A percentile compares a stretch with the other conserved stretches of the same genome.
Evolutionary conservation across 345 rosid species (phyloP).

Genomic region (Eucalyptus pauciflora): DNA sequence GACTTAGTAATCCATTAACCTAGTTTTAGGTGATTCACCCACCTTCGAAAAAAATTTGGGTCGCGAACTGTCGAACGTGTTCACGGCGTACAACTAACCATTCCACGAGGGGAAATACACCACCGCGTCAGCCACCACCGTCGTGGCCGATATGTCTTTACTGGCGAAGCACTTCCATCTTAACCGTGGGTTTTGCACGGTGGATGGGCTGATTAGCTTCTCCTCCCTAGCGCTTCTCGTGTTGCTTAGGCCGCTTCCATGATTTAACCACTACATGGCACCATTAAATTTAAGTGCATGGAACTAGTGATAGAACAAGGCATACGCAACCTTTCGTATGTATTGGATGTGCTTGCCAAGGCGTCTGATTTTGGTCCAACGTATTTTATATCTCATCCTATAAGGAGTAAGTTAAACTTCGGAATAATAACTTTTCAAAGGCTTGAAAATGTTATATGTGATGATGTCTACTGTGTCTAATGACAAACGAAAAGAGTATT

Average conservation of each 20-base stretch:
- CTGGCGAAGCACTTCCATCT: constrained; percentile 35
- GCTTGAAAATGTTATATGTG: background rate
- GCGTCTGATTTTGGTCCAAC: background rate
- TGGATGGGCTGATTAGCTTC: constrained; percentile 3
- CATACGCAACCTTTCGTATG: background rate
- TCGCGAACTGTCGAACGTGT: constrained; percentile 12
- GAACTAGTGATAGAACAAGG: background rate
- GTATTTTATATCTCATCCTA: background rate
- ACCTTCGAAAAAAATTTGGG: too few relatives aligned
- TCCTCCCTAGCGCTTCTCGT: constrained; percentile 10
- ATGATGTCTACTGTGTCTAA: background rate
- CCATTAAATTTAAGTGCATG: background rate
- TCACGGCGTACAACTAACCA: constrained; percentile 30
- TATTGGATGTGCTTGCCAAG: background rate
- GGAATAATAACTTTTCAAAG: too few relatives aligned
- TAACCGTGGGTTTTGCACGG: constrained; percentile 4
- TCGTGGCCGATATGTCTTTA: constrained; percentile 31
- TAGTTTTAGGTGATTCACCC: too few relatives aligned
- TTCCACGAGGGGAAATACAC: constrained; percentile 47
- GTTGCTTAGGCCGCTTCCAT: constrained; percentile 20
- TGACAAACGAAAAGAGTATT: background rate
- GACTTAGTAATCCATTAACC: too few relatives aligned
- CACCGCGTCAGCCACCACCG: constrained; percentile 17
- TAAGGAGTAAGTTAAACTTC: background rate
- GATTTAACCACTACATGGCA: constrained; percentile 29